Evolutionary conservation across 495 filamentous ascomycete species (phyloP).

Genomic region (Physcia stellaris): DNA sequence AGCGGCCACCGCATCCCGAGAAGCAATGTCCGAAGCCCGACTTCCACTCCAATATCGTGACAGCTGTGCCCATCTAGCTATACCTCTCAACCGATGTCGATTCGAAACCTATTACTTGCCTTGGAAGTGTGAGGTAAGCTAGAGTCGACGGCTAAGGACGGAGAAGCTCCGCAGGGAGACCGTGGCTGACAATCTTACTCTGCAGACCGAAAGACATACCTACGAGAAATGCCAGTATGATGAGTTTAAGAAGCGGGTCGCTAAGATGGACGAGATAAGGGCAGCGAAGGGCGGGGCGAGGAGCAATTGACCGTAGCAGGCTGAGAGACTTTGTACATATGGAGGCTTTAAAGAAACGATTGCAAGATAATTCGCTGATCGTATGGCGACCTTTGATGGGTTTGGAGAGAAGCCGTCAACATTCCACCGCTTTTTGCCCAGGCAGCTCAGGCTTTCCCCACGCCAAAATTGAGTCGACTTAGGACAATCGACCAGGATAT

Average conservation of each 20-base stretch:
- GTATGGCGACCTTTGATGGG: no score
- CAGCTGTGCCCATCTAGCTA: slow-evolving; percentile 83
- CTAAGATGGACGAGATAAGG: slow-evolving; percentile 94
- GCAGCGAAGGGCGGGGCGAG: slow-evolving; percentile 72
- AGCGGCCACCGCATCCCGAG: slow-evolving; percentile 51
- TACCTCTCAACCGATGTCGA: slow-evolving; percentile 90
- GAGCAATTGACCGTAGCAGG: slow-evolving; percentile 53
- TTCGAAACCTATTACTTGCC: slow-evolving; percentile 84
- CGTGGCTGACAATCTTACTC: slow-evolving; percentile 1
- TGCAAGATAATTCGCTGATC: no score
- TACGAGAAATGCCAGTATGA: slow-evolving; percentile 99
- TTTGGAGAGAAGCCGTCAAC: no score
- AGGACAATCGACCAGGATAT: no score
- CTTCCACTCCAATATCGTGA: slow-evolving; percentile 86
- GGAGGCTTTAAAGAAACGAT: neutral
- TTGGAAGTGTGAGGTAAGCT: slow-evolving; percentile 90
- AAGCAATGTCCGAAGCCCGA: slow-evolving; percentile 84
- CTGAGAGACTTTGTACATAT: neutral
- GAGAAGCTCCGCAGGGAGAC: neutral
- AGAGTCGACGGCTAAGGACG: neutral
- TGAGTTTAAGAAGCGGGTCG: slow-evolving; percentile 95
- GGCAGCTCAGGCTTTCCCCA: no score
- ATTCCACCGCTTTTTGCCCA: no score
- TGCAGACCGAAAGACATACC: slow-evolving; percentile 79
- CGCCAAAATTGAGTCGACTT: no score